Base-by-base conservation (phyloP, 2,329 filamentous ascomycete genomes). In the Trichoderma lentiforme region DNA sequence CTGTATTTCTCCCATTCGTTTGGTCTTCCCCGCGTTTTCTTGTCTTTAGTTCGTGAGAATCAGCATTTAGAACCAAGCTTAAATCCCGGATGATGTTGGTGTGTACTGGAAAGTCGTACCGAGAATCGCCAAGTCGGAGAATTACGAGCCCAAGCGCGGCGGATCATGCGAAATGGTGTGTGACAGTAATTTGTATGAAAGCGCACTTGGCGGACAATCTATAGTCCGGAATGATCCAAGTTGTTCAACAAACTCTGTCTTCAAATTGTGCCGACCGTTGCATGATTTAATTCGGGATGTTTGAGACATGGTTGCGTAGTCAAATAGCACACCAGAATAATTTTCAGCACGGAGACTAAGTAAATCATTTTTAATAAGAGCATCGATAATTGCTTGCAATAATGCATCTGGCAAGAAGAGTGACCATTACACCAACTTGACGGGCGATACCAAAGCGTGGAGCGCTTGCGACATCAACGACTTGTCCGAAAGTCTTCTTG, bases 51-150 rank as follows among this genome's bases (percentile, higher is more conserved):
- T 6, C 24, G 26, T 30, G 5, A 51, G 24, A 12, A 21, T 39
- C 15, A 47, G 36, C 24, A 12, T 7, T 51, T 28, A 11, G 24
- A 64, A 9, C 11, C n/a, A 28, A 39, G 26, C 24, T 51, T 43
- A 47, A 47, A 18, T 21, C 26, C 36, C 15, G 21, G 61, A 47
- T 26, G 36, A 34, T 8, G 57, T 1, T 24, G n/a, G n/a, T 60
- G 4, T 6, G 30, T 34, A 21, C 11, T 12, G 14, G 18, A 60
- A 34, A 30, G 32, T 15, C 53, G 12, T 57, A 32, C 21, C 14
- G 21, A 24, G 15, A 28, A 39, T 34, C n/a, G 66, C 66, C 66
- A 69, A 69, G 66, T 32, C 66, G 66, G 66, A 61, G 56, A 61
- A 61, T 51, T 51, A 60, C 9, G 14, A 21, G 24, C 36, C 26